Conservation (phyloP, 2,329 filamentous ascomycete species). For the Fusarium subglutinans region DNA sequence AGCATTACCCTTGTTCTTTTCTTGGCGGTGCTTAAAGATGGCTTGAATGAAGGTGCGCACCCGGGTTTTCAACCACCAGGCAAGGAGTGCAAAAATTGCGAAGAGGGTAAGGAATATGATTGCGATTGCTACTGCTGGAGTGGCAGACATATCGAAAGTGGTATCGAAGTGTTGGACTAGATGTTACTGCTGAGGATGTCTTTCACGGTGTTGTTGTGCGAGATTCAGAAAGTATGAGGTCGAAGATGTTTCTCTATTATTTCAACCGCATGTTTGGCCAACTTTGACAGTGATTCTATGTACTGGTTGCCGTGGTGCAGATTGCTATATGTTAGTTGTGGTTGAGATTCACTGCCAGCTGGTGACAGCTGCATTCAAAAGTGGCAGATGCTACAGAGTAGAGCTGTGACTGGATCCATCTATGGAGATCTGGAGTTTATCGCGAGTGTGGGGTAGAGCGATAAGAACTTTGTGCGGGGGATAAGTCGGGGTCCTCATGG, state of each 20-base stretch:
- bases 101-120: slow-evolving; percentile 47
- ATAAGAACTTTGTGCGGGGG: slow-evolving; percentile 34
- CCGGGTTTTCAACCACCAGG: slow-evolving; percentile 43
- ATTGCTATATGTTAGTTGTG: background rate
- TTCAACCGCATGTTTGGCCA: background rate
- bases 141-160: slow-evolving; percentile 38
- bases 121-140: slow-evolving; percentile 45
- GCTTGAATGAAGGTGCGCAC: slow-evolving; percentile 45
- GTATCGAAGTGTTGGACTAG: background rate
- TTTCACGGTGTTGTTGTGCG: background rate
- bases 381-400: background rate
- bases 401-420: slow-evolving; percentile 7
- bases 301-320: slow-evolving; percentile 4
- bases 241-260: background rate
- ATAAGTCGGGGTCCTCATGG: slow-evolving; percentile 7
- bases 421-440: slow-evolving; percentile 26
- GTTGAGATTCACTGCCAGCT: slow-evolving; percentile 12
- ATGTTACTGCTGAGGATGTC: background rate
- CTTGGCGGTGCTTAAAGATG: slow-evolving; percentile 36
- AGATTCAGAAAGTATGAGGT: background rate
- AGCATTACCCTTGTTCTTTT: background rate
- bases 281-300: background rate
- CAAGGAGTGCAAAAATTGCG: slow-evolving; percentile 41
- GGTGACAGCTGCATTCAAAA: slow-evolving; percentile 5
- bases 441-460: slow-evolving; percentile 35